Evolutionary conservation across 352 stramenopile species (phyloP), one percentile per base, ranked within the genome.

Genomic region (Pythium pyrilobum): DNA sequence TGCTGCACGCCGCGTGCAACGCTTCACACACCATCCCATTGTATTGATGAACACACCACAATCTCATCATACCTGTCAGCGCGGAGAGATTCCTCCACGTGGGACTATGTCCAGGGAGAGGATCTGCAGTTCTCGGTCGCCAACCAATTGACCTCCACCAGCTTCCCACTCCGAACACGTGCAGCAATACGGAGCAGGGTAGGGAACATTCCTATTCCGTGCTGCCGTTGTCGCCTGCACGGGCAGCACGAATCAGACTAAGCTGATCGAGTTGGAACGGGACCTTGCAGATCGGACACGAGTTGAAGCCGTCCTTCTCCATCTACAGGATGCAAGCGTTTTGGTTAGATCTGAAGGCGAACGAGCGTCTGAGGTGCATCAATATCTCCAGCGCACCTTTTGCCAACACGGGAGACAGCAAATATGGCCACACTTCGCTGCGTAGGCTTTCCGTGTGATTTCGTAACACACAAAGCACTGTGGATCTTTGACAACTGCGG

Each of bases 401-500:
- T 89, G 82, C 84, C 84, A 94, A 51, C 84, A 94, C 6, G 53
- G 45, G 28, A 84, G 69, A 57, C 84, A 94, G 57, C 84, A 94
- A 61, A 94, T 89, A 54, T 94, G 84, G 5, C 84, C 84, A 28
- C 84, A 94, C 24, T 78, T 72, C 1, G 84, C 80, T 15, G 84
- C 84, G 59, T 74, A 89, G 9, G 84, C 81, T 56, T 89, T 91
- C 4, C 64, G 74, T 0, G 77, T 74, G 28, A 93, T 85, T 36
- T 94, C 81, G 53, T 89, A 92, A 62, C 84, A 94, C 23, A 94
- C 83, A 31, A 85, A 73, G 41, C 84, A 94, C 62, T 94, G 84
- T 4, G 84, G 84, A 27, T 92, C 72, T 40, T 88, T 73, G 15
- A 94, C 69, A 10, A 88, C 55, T 15, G 77, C 72, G 31, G 65